Conservation (phyloP, 2,329 filamentous ascomycete species). For the Phyllosticta citrichinensis region DNA sequence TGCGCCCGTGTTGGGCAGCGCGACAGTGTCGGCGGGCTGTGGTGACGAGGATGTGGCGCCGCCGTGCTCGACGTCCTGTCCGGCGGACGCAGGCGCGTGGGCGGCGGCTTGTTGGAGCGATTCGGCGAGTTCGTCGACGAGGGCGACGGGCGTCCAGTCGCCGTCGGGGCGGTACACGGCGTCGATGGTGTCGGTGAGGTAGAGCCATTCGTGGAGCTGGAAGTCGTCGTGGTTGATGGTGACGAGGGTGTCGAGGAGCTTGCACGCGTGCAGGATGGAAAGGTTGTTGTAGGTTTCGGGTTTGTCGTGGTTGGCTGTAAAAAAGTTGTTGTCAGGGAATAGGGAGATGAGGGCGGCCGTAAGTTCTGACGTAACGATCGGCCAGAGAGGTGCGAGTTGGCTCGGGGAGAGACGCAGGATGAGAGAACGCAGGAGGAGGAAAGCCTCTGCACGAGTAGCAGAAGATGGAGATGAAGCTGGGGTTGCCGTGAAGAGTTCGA, state of each 20-base stretch:
- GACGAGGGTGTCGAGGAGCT: constrained; percentile 81
- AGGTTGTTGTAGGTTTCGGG: constrained; percentile 64
- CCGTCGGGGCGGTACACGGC: constrained; percentile 70
- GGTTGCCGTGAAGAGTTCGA: constrained; percentile 76
- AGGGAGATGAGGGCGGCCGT: constrained; percentile 70
- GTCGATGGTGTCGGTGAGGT: constrained; percentile 93
- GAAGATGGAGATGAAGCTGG: constrained; percentile 86
- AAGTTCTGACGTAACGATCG: constrained; percentile 76
- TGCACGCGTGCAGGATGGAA: constrained; percentile 81
- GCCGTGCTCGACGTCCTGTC: constrained; percentile 15
- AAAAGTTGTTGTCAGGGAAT: constrained; percentile 34
- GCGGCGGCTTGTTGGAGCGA: constrained; percentile 45
- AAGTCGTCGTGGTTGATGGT: constrained; percentile 88
- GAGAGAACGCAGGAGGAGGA: constrained; percentile 75
- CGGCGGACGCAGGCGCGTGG: constrained; percentile 14
- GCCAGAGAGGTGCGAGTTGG: constrained; percentile 80
- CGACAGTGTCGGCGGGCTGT: background rate
- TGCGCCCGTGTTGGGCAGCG: background rate
- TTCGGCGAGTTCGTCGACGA: constrained; percentile 78
- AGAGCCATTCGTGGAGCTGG: constrained; percentile 96
- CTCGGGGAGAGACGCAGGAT: constrained; percentile 68
- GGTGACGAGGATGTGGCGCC: background rate
- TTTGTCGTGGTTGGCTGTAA: constrained; percentile 39
- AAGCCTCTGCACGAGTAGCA: constrained; percentile 77
- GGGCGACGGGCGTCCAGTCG: constrained; percentile 57